Evolutionary conservation across 192 early-diverging fungal species (phyloP), one percentile per base, ranked within the genome.

Genomic region (Spizellomyces sp.): DNA sequence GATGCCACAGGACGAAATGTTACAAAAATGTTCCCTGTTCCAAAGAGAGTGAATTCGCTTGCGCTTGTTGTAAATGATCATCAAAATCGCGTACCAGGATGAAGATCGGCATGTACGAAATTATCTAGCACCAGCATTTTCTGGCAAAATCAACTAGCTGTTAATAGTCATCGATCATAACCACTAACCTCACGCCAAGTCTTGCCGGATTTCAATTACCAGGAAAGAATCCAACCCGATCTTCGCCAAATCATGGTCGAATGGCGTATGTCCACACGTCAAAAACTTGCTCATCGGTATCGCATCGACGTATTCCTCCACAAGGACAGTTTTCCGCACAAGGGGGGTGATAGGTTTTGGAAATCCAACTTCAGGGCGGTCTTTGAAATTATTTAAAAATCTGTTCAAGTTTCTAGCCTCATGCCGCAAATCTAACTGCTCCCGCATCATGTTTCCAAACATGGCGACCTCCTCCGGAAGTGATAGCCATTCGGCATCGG

Each of bases 361-460:
- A 68, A 98, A 95, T 0, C 69, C 42, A 5, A 85, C 79, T 14
- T 58, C 48, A 9, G 21, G 48, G 55, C 75, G 74, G 15, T 76
- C 56, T 44, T 54, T 41, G 61, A 83, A 86, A 62, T 86, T 80
- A 8, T 63, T 27, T 8, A 19, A 62, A 64, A 84, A 62, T 87
- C 81, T 3, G 80, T 82, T 8, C 60, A 96, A 66, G 70, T 98
- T 94, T 10, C 71, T 52, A 6, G 90, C 92, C 76, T 99, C 97
- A 9, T 82, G 79, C 22, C 89, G 79, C 59, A 99, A 70, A 78
- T 99, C 93, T 27, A 96, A 75, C 75, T 99, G 97, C 41, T 88
- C 84, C 46, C 82, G 78, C 95, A 99, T 97, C 95, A 99, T 97
- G 5, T 76, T 67, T 41, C 91, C 90, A 87, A 99, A 99, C 50